Evolutionary conservation across 805 yeast species (phyloP), one percentile per base, ranked within the genome.

Genomic region (Hanseniaspora valbyensis): DNA sequence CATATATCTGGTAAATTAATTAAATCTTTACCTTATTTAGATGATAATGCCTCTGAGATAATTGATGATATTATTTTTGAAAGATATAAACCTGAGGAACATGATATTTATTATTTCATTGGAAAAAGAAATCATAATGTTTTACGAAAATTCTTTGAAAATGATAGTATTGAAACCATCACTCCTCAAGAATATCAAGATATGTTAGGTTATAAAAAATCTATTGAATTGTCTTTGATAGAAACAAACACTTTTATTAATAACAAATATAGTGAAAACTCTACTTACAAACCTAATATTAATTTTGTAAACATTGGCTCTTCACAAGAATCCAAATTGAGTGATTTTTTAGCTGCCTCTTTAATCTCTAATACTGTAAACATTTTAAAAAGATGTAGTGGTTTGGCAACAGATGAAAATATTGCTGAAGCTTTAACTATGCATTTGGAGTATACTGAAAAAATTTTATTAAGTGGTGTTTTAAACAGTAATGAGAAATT

Each of bases 401-500:
- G 13, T 7, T 26, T 39, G 6, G 39, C 33, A 19, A 22, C 19
- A 19, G 18, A 21, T 22, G 44, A 25, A 13, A 12, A 25, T 3
- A 36, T 45, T 9, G 14, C 24, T 16, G 25, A 29, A 18, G 32
- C 39, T 12, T 38, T 32, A 12, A 24, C 30, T 8, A n/a, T 19
- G 5, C 16, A 50, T 14, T 14, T 43, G 22, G 43, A 44, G 29
- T 37, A 16, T 19, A 18, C 32, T 26, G 49, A 32, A 43, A 51
- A 37, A 28, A 52, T 39, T 24, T 30, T 14, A 58, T 64, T 26
- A 71, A 70, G 52, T 57, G 64, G 2, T 71, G 69, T 54, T 51
- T 53, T 9, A 63, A 58, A 8, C 52, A 76, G 30, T 62, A 61
- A 13, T 25, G 10, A 36, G 2, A 42, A 33, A 19, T 21, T 50